Percentiles rank a stretch among this genome's conserved stretches.
Conservation (phyloP, 495 filamentous ascomycete genomes). For the Pyrenopolyporus hunteri region DNA sequence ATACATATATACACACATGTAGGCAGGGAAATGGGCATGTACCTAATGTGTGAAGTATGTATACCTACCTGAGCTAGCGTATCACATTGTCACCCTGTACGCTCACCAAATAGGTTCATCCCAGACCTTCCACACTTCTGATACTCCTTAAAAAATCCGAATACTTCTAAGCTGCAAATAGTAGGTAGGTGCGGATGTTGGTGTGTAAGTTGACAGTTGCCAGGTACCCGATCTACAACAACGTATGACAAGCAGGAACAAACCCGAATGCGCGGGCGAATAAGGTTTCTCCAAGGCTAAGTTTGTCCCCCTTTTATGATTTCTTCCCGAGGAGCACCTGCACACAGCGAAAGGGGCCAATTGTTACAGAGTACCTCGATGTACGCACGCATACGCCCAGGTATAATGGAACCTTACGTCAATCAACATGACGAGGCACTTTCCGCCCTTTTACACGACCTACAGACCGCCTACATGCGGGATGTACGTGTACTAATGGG, state of each 20-base stretch:
- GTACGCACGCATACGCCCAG: slow-evolving; percentile 5
- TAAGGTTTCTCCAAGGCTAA: slow-evolving; percentile 36
- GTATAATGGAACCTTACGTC: slow-evolving; percentile 39
- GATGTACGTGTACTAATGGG: too few species aligned
- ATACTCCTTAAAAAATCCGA: too few species aligned
- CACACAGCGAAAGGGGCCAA: background rate
- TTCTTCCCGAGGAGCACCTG: slow-evolving; percentile 28
- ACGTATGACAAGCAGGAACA: slow-evolving; percentile 39
- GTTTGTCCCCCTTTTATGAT: slow-evolving; percentile 28
- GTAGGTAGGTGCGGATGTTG: slow-evolving; percentile 16
- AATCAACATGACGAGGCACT: slow-evolving; percentile 37
- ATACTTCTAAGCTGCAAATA: slow-evolving; percentile 31
- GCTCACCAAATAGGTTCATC: slow-evolving; percentile 15
- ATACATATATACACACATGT: too few species aligned
- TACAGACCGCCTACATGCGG: background rate
- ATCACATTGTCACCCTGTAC: slow-evolving; percentile 25
- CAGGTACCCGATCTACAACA: slow-evolving; percentile 37
- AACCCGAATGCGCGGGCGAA: slow-evolving; percentile 28
- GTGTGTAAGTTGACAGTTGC: slow-evolving; percentile 7
- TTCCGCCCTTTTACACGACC: slow-evolving; percentile 21
- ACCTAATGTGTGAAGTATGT: slow-evolving; percentile 2
- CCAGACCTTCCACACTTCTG: slow-evolving; percentile 2
- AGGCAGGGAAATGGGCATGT: background rate
- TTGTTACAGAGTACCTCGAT: slow-evolving; percentile 1
- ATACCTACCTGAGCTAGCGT: slow-evolving; percentile 14